Evolutionary conservation across 306 rosid species (phyloP).

Genomic region (Cucurbita argyrosperma): DNA sequence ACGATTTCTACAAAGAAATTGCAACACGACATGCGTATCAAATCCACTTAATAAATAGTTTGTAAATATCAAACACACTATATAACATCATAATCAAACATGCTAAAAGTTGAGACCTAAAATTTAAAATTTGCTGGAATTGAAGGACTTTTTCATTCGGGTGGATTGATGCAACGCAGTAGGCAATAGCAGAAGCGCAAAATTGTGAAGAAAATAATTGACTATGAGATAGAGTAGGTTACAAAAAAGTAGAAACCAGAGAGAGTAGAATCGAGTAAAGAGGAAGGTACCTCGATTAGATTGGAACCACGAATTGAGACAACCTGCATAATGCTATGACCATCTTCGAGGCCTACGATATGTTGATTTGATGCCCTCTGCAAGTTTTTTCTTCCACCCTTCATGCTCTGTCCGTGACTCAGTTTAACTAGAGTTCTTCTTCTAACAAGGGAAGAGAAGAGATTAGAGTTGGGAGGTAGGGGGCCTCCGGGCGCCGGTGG

Average conservation of each 20-base stretch:
- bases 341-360: slow-evolving; percentile 35
- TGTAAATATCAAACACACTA: background rate
- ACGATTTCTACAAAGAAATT: background rate
- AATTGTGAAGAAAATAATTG: background rate
- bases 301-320: slow-evolving; percentile 73
- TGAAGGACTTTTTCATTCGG: background rate
- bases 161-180: background rate
- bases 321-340: slow-evolving; percentile 55
- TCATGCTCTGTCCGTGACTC: slow-evolving; percentile 19
- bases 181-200: background rate
- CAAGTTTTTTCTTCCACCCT: slow-evolving; percentile 87
- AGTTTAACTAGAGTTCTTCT: background rate
- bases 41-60: background rate
- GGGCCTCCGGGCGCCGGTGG: background rate
- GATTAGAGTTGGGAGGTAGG: background rate
- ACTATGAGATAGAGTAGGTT: no score
- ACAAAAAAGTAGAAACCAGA: background rate
- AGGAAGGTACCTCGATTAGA: slow-evolving; percentile 49
- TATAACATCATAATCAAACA: background rate
- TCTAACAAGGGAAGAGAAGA: background rate
- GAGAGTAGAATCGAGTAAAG: background rate
- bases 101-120: background rate
- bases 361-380: slow-evolving; percentile 48
- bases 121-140: background rate
- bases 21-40: background rate